Evolutionary conservation across 1,284 basidiomycete species (phyloP), one percentile per base, ranked within the genome.

Genomic region (Heliocybe sulcata): DNA sequence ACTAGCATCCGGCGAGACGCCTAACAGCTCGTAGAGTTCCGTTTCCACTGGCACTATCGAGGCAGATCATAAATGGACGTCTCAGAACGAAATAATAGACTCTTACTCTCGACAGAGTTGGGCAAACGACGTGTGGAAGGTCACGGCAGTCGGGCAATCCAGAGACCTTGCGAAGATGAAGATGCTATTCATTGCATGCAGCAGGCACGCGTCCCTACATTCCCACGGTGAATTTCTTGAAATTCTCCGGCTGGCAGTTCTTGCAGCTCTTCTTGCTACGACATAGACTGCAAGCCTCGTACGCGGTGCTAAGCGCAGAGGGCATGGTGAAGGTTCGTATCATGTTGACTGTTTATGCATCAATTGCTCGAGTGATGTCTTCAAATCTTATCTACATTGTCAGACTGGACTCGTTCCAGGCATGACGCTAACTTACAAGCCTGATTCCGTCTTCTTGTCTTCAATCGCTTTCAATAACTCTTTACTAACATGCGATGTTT

Each of bases 321-420:
- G 38, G n/a, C 19, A 20, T 16, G 38, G 6, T 6, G 6, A 42
- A 42, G 38, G 38, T 42, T 16, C 12, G 38, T 20, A 20, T n/a
- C 38, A n/a, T n/a, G n/a, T n/a, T 42, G 38, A 42, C 29, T 23
- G 25, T 25, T 33, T 23, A 25, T 35, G 3, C 9, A 12, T 35
- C 29, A 9, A 4, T 9, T 23, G 14, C 26, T 26, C 33, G 29
- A 65, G 77, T 88, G 84, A 80, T 80, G 78, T 63, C 66, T 69
- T 65, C 63, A 69, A 70, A 71, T 26, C 73, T 87, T 89, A 90
- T 90, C 88, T 90, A 90, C 87, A 90, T 90, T 90, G 87, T 89
- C 88, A 64, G 80, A 90, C 75, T 72, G 69, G 72, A 65, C 38
- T 60, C 54, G 59, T 61, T 55, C 56, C 70, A 65, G 65, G 63